These are phyloP conservation scores for Amylocystis lapponica DNA, from an alignment of 768 basidiomycete genomes.

Conservation along the genomic window DNA sequence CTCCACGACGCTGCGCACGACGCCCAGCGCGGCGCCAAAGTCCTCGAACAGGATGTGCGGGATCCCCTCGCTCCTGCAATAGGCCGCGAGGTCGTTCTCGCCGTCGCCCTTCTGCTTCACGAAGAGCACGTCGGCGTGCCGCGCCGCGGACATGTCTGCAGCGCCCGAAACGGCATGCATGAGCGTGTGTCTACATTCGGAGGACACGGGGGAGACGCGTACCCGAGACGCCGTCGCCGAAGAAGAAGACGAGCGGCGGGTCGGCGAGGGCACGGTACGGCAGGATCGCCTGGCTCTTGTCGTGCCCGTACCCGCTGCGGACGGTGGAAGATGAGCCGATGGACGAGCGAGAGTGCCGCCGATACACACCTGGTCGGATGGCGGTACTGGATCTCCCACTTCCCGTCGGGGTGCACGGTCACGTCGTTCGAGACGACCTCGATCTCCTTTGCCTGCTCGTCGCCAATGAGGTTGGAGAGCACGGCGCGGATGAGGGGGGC, in stretches of 20 bases:
- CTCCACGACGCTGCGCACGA: slow-evolving; percentile 66
- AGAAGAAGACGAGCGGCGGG: slow-evolving; percentile 88
- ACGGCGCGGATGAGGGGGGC: slow-evolving; percentile 89
- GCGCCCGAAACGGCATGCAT: neutral
- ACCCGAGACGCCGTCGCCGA: slow-evolving; percentile 97
- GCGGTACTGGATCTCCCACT: slow-evolving; percentile 81
- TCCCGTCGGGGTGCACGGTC: slow-evolving; percentile 51
- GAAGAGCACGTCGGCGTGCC: slow-evolving; percentile 91
- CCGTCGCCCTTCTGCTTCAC: slow-evolving; percentile 76
- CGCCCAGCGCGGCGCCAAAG: slow-evolving; percentile 54
- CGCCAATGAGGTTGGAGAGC: slow-evolving; percentile 74
- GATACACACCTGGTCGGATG: slow-evolving; percentile 74
- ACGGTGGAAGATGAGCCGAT: neutral
- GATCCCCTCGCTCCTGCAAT: slow-evolving; percentile 76
- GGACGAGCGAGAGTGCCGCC: neutral
- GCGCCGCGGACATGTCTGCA: slow-evolving; percentile 86
- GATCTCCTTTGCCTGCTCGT: slow-evolving; percentile 66
- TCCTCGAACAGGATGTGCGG: slow-evolving; percentile 73
- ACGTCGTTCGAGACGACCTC: slow-evolving; percentile 95
- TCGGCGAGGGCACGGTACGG: slow-evolving; percentile 72
- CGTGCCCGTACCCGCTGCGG: slow-evolving; percentile 81
- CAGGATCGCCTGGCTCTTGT: slow-evolving; percentile 92
- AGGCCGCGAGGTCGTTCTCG: slow-evolving; percentile 82
- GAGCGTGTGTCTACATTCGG: neutral
- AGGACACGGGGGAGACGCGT: slow-evolving; percentile 13